Evolutionary conservation across 2,329 filamentous ascomycete genomes (phyloP), one percentile per base, ranked within the genome.

Genomic region (Sporothrix inflata): DNA sequence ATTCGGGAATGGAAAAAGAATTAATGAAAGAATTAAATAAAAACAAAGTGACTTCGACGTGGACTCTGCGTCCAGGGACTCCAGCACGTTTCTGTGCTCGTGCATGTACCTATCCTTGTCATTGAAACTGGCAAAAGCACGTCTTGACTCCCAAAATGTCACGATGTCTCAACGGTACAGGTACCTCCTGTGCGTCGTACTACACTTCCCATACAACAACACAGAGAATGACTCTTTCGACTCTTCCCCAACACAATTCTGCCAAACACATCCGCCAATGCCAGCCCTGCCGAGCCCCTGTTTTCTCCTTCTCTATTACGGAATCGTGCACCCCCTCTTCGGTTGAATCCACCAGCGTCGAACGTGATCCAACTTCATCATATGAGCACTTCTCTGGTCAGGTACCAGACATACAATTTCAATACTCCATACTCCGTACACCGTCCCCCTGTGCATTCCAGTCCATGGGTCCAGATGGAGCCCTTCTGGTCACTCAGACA

Each of bases 61-160:
- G 12, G 12, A 30, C 2, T 21, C 21, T 24, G 19, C 19, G 8
- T 27, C 16, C 55, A 61, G 30, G 34, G 24, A n/a, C n/a, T n/a
- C 42, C 34, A 42, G 34, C 34, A 63, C 34, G n/a, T 45, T 42
- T 24, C 55, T 27, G 60, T 42, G n/a, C 9, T 27, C 38, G 3
- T 55, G 12, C 21, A 65, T 65, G 60, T 27, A 9, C n/a, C 2
- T 5, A 16, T 21, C 42, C 47, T n/a, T 49, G 16, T 61, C 14
- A 11, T 9, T 21, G 34, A 42, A 21, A 42, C 1, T 8, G 3
- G 14, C 9, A 21, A 24, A 24, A 65, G 60, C 60, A 65, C 60
- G 60, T 65, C 60, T 65, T 65, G n/a, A 63, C 9, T 24, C 14
- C 34, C 38, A 65, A 27, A 65, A 65, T 45, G 60, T 45, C 60